Percentiles rank a stretch among this genome's conserved stretches.
Conservation (phyloP, 345 rosid genomes). For the Noccaea bulbosa region DNA sequence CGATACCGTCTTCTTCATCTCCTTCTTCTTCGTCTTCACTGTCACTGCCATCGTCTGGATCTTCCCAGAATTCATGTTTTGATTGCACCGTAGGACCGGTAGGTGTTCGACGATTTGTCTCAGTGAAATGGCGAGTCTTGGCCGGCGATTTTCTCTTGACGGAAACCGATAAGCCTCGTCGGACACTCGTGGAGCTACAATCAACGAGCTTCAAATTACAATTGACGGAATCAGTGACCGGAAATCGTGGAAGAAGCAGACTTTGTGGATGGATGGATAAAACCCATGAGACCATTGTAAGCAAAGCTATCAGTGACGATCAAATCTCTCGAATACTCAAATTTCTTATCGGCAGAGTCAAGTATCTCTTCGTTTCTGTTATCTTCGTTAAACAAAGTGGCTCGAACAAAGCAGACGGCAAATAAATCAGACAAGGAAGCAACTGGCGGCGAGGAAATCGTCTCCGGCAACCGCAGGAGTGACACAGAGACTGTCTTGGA, state of each 20-base stretch:
- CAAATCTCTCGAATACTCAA: too few relatives aligned
- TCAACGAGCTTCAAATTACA: conserved; percentile 2
- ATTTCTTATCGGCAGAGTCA: too few relatives aligned
- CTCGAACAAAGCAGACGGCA: too few relatives aligned
- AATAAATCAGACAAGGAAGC: too few relatives aligned
- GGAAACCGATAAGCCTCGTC: conserved; percentile 14
- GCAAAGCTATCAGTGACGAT: too few relatives aligned
- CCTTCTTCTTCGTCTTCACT: conserved; percentile 52
- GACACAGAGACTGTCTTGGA: too few relatives aligned
- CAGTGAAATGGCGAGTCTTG: conserved; percentile 28
- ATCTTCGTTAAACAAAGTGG: too few relatives aligned
- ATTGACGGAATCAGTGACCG: not conserved
- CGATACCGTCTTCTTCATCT: conserved; percentile 42
- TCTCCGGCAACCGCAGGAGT: too few relatives aligned
- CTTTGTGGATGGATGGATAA: conserved; percentile 37
- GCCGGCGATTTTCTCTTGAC: not conserved
- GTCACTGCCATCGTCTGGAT: conserved; percentile 65
- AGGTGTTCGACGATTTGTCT: conserved; percentile 44
- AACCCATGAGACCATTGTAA: conserved; percentile 36
- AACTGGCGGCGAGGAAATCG: too few relatives aligned
- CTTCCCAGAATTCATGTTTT: conserved; percentile 60
- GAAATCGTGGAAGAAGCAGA: conserved; percentile 6
- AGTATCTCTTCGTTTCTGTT: too few relatives aligned
- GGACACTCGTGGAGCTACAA: conserved; percentile 11
- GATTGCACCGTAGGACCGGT: conserved; percentile 28